Evolutionary conservation across 768 basidiomycete species (phyloP).

Genomic region (Cantharellus cinnabarinus): DNA sequence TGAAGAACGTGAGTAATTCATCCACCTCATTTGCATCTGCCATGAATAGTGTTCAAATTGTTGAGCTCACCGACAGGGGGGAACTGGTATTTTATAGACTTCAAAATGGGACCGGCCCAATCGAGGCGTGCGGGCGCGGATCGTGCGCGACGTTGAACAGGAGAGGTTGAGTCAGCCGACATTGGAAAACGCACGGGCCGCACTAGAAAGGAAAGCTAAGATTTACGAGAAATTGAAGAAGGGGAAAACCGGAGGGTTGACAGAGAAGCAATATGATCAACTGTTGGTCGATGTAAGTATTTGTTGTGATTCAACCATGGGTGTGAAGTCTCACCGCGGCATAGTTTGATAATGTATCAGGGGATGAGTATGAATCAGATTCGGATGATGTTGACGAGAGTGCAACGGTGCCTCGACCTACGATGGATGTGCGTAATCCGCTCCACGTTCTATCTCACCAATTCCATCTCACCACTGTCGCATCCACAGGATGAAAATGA

Average conservation of each 20-base stretch:
- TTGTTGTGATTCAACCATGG: slow-evolving; percentile 1
- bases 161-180: slow-evolving; percentile 51
- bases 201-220: slow-evolving; percentile 56
- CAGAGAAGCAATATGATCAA: slow-evolving; percentile 47
- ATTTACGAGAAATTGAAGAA: slow-evolving; percentile 60
- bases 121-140: slow-evolving; percentile 46
- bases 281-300: slow-evolving; percentile 57
- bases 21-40: background rate
- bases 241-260: slow-evolving; percentile 62
- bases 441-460: background rate
- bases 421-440: background rate
- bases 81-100: slow-evolving; percentile 28
- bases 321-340: background rate
- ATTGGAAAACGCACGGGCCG: slow-evolving; percentile 47
- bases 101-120: slow-evolving; percentile 58
- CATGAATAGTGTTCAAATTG: background rate
- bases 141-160: slow-evolving; percentile 45
- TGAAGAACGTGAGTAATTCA: slow-evolving; percentile 6
- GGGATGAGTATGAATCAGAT: slow-evolving; percentile 3
- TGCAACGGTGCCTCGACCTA: slow-evolving; percentile 33
- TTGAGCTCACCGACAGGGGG: background rate
- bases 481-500: slow-evolving; percentile 23
- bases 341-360: background rate
- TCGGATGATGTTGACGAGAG: slow-evolving; percentile 50
- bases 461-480: background rate